Conservation (phyloP, 192 early-diverging fungal species). For the Coemansia interrupta region DNA sequence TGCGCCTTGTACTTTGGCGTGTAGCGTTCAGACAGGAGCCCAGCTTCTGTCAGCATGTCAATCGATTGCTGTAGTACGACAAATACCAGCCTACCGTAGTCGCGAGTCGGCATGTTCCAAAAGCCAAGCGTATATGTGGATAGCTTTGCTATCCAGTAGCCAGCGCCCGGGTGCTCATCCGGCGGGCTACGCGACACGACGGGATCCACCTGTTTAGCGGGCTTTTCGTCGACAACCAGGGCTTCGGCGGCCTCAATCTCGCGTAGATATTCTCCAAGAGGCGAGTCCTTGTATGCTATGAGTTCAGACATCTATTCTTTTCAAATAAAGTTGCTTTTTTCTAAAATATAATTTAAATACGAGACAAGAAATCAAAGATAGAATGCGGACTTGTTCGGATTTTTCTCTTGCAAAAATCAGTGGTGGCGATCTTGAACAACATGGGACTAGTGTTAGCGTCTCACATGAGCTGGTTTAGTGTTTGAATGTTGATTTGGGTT, state of each 20-base stretch:
- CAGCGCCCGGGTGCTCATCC: not conserved
- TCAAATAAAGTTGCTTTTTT: not conserved
- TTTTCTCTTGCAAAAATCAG: not conserved
- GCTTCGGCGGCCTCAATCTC: constrained; percentile 27
- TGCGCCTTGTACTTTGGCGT: too few species aligned
- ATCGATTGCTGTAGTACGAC: too few species aligned
- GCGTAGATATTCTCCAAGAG: constrained; percentile 35
- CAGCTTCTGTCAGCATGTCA: too few species aligned
- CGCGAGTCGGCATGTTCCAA: not conserved
- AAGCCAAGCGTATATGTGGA: not conserved
- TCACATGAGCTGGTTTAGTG: too few species aligned
- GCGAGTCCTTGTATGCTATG: constrained; percentile 45
- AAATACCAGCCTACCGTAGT: not conserved
- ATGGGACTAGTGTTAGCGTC: too few species aligned
- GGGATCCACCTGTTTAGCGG: not conserved
- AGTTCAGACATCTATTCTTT: constrained; percentile 28
- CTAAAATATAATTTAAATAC: not conserved
- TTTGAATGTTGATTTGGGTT: not conserved
- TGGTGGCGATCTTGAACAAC: not conserved
- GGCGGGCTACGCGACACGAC: too few species aligned
- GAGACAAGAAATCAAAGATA: not conserved
- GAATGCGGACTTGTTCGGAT: not conserved
- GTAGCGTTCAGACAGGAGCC: too few species aligned
- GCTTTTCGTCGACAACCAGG: constrained; percentile 11
- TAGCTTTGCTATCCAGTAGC: too few species aligned